Evolutionary conservation across 208 protist species (phyloP).

Genomic region (Acanthamoeba lenticulata): DNA sequence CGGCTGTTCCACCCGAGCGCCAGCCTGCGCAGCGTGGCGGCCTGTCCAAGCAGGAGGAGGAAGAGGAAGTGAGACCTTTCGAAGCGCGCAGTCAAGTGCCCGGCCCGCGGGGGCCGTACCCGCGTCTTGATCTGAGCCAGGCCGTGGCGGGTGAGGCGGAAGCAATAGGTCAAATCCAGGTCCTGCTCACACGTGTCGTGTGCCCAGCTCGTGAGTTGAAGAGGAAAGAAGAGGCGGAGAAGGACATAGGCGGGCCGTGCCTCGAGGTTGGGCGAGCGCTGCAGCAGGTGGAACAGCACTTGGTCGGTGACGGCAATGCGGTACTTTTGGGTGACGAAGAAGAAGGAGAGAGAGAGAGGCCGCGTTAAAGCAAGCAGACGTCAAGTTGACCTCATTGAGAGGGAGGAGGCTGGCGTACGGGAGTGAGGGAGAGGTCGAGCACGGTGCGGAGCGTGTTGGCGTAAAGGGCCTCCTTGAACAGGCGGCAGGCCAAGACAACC

Average conservation of each 20-base stretch:
- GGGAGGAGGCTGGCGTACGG: neutral
- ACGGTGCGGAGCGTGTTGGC: neutral
- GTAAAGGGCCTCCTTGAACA: neutral
- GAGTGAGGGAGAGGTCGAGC: neutral
- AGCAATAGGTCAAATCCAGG: slow-evolving; percentile 1
- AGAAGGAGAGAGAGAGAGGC: neutral
- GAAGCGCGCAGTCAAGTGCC: neutral
- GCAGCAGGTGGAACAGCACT: neutral
- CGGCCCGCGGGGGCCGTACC: neutral
- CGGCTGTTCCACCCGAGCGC: neutral
- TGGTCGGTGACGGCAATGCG: neutral
- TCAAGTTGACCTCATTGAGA: neutral
- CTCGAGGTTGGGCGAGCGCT: neutral
- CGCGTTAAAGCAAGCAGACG: neutral
- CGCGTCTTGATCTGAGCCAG: neutral
- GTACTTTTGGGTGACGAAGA: neutral
- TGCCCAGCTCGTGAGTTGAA: neutral
- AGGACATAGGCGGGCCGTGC: too few species aligned
- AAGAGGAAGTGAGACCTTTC: neutral
- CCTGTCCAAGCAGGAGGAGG: neutral
- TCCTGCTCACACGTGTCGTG: neutral
- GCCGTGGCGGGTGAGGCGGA: neutral
- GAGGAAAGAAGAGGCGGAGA: neutral
- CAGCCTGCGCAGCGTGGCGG: neutral
- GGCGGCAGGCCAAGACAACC: neutral